These are phyloP conservation scores for Podila epicladia DNA, from an alignment of 192 early-diverging fungal genomes.

Conservation along the genomic window DNA sequence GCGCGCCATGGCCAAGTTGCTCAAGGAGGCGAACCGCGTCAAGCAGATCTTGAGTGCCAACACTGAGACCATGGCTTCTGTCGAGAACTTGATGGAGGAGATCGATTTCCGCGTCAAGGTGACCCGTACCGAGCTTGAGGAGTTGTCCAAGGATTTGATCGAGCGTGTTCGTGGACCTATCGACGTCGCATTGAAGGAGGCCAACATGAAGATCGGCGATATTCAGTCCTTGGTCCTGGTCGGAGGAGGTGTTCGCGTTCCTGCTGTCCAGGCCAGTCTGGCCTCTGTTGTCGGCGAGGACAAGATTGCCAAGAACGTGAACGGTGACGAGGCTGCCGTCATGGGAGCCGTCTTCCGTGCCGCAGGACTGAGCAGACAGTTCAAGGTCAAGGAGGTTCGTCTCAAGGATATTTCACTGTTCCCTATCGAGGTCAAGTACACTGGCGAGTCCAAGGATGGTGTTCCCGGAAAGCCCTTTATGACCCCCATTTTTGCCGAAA, in stretches of 20 bases:
- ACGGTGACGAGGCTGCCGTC: conserved; percentile 96
- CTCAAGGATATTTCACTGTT: conserved; percentile 84
- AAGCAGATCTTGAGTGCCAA: conserved; percentile 98
- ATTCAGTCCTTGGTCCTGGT: conserved; percentile 93
- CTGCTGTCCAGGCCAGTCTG: conserved; percentile 82
- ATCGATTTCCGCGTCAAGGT: conserved; percentile 83
- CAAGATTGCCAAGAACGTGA: conserved; percentile 94
- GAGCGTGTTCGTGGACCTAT: conserved; percentile 79
- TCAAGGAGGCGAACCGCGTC: conserved; percentile 94
- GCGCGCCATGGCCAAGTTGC: conserved; percentile 87
- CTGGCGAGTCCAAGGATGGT: conserved; percentile 51
- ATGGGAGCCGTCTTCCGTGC: conserved; percentile 87
- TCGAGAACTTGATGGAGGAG: conserved; percentile 90
- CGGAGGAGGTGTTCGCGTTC: conserved; percentile 92
- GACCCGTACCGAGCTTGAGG: conserved; percentile 85
- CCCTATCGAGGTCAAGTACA: conserved; percentile 75
- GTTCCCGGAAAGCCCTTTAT: conserved; percentile 47
- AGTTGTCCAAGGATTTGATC: conserved; percentile 69
- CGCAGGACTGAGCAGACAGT: conserved; percentile 85
- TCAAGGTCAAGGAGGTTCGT: conserved; percentile 85
- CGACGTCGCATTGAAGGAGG: conserved; percentile 71
- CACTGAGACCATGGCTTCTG: conserved; percentile 82
- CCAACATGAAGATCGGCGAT: conserved; percentile 71
- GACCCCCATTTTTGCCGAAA: conserved; percentile 71
- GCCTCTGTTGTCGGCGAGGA: conserved; percentile 76